Base-by-base conservation (phyloP, 2,329 filamentous ascomycete genomes). In the Rasamsonia emersonii region DNA sequence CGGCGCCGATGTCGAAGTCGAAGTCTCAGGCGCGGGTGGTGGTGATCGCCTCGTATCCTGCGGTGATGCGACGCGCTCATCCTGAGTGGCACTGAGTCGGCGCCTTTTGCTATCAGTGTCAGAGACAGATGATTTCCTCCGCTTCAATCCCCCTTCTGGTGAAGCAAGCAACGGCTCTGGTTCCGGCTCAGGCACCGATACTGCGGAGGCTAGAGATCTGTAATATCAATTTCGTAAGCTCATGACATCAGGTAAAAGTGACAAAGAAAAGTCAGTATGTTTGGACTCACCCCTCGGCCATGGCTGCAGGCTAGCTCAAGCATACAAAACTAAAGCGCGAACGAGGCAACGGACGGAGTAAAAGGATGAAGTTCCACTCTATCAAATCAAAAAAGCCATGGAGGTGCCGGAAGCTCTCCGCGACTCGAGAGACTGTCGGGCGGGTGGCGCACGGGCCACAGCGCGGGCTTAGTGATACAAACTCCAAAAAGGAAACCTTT, bases 61-160 rank as follows among this genome's bases (percentile, higher is more conserved):
- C 24, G 20, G n/a, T 7, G 43, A 29, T 21, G 41, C 43, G 16
- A 45, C 38, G 32, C 43, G 43, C 24, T 41, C 36, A 23, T 38
- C 34, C 16, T 50, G 49, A n/a, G n/a, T n/a, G 29, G 43, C 43
- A 43, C 64, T 63, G 33, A 73, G 48, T 39, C 71, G 65, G 27
- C 64, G 64, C 34, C 75, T 65, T 54, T 78, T 79, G 35, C 53
- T 44, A 26, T 60, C 56, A n/a, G 64, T 58, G 21, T 72, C 66
- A 2, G 65, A 60, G 9, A 57, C 44, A 6, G 70, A 71, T n/a
- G 71, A 74, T 45, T 71, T 65, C 40, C 71, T 61, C 42, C 74
- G 63, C 47, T 75, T 75, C 15, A 55, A 46, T 18, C 54, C 49
- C 36, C 47, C 39, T 40, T 51, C 51, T 30, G 53, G 56, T 34